phyloP scores from a whole-genome alignment of 495 filamentous ascomycete species.

The Geoglossum glabrum region DNA sequence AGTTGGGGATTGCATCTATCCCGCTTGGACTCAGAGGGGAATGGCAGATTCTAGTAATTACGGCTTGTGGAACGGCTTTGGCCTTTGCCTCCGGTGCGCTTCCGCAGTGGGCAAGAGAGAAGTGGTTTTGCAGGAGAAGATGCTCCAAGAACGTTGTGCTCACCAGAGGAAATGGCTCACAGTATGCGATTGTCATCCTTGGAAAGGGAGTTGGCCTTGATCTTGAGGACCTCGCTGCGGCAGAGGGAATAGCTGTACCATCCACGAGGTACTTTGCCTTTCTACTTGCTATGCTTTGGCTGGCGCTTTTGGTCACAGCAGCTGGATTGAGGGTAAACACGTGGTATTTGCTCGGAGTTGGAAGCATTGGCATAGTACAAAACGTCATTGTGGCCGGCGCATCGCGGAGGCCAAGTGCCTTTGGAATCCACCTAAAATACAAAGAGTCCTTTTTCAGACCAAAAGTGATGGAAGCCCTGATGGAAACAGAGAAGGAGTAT shows the following conservation, averaged over 20 bases:
- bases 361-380: neutral
- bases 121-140: neutral
- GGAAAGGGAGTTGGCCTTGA: neutral
- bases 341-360: neutral
- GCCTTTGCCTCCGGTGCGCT: neutral
- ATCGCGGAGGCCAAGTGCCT: neutral
- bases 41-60: slow-evolving; percentile 1
- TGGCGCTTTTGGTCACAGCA: neutral
- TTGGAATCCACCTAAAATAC: neutral
- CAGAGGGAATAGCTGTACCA: neutral
- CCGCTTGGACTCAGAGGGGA: neutral
- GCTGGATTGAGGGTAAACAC: neutral
- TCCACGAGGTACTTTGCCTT: neutral
- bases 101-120: slow-evolving; percentile 1
- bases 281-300: neutral
- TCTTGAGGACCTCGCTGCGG: neutral
- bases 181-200: neutral
- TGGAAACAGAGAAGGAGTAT: neutral
- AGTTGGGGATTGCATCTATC: neutral
- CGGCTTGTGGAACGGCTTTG: neutral
- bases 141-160: neutral
- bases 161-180: neutral
- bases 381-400: neutral
- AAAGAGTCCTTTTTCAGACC: neutral
- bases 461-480: neutral